Percentiles rank a stretch among this genome's conserved stretches.
These are phyloP conservation scores for Podila clonocystis DNA, from an alignment of 192 early-diverging fungal genomes.

Conservation along the genomic window DNA sequence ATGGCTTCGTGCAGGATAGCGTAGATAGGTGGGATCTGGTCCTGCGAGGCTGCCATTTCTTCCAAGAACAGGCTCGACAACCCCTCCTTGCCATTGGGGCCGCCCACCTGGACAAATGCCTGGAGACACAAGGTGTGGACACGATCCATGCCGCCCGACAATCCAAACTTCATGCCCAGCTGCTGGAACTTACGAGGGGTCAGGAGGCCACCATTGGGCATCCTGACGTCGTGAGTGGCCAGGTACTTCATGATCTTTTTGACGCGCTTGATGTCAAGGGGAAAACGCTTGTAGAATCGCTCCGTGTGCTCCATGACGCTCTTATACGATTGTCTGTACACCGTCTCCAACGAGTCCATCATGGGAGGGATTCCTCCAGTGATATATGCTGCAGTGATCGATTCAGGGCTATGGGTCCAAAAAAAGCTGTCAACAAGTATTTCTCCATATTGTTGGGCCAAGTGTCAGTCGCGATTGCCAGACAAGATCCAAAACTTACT, in stretches of 20 bases:
- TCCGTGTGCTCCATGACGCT: slow-evolving; percentile 69
- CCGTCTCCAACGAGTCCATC: slow-evolving; percentile 66
- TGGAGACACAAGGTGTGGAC: slow-evolving; percentile 65
- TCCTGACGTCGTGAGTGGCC: slow-evolving; percentile 51
- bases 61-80: slow-evolving; percentile 30
- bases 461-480: background rate
- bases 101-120: slow-evolving; percentile 34
- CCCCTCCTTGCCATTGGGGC: slow-evolving; percentile 23
- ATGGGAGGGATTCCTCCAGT: slow-evolving; percentile 78
- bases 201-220: slow-evolving; percentile 69
- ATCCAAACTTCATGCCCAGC: slow-evolving; percentile 70
- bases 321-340: slow-evolving; percentile 68
- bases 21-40: slow-evolving; percentile 62
- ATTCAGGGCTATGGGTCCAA: slow-evolving; percentile 54
- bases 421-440: too few relatives aligned
- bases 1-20: slow-evolving; percentile 73
- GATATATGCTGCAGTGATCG: slow-evolving; percentile 70
- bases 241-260: slow-evolving; percentile 67
- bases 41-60: slow-evolving; percentile 26
- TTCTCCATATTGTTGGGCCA: background rate
- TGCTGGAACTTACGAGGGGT: slow-evolving; percentile 76
- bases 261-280: slow-evolving; percentile 68
- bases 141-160: slow-evolving; percentile 69
- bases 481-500: slow-evolving; percentile 50
- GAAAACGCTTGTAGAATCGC: slow-evolving; percentile 71